Evolutionary conservation across 1,284 basidiomycete species (phyloP), one percentile per base, ranked within the genome.

Genomic region (Neolentinus lepideus): DNA sequence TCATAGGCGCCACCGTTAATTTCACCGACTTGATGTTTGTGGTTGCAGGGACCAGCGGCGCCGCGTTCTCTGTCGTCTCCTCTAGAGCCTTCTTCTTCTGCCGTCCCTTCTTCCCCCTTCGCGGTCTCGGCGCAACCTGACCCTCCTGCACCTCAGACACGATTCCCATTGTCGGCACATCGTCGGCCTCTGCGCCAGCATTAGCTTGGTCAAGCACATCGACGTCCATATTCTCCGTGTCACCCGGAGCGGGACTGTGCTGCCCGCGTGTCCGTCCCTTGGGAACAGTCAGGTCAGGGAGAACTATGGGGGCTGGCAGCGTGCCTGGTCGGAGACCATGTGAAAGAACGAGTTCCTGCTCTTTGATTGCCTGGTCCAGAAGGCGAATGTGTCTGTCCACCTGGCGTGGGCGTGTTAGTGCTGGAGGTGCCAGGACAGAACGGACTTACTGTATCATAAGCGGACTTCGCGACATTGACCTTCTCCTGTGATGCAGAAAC

Each of bases 331-430:
- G 74, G 33, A 75, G 69, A 16, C 79, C 83, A 22, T 80, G 69
- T 31, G 78, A 75, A 38, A 88, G 74, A 11, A 78, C 74, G 21
- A 77, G 74, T 65, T 88, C 83, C 64, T 88, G 85, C 60, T 90
- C 87, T 58, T 80, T 80, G 58, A 90, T 88, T 25, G 84, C 82
- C 62, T 87, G 83, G 58, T 89, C 85, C 11, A 91, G 70, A 54
- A 87, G 74, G n/a, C 83, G 79, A 24, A 86, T 81, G 62, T 90
- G 85, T 50, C 87, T 75, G 58, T 88, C 84, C 10, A 88, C 77
- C 88, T 75, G 54, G 4, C 21, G 24, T n/a, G 22, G 21, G 29
- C 77, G 52, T 51, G 31, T 31, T 46, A 43, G 45, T 51, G 48
- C 25, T 54, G 33, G 54, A 38, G 38, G 57, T 54, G 52, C 11